Evolutionary conservation across 163 green algal genomes (phyloP), one percentile per base, ranked within the genome.

Genomic region (Coccomyxa subellipsoidea): DNA sequence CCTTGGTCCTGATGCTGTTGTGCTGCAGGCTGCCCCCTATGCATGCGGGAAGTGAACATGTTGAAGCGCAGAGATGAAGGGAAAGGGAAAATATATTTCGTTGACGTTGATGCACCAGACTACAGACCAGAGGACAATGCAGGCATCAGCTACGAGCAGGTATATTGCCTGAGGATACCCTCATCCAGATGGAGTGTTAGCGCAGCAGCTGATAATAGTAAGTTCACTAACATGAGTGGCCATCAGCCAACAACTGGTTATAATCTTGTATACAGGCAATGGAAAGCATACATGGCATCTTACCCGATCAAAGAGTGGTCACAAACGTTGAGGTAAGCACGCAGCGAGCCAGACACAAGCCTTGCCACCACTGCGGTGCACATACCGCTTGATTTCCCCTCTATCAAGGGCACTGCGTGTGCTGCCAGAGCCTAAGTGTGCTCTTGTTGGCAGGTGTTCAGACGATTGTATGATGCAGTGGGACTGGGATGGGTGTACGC

Each of bases 401-500:
- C n/a, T n/a, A n/a, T 59, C 40, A 10, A 54, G 40, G 10, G 8
- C 23, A 15, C 40, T 40, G 25, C 39, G 23, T 27, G 39, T 35
- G 15, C 7, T n/a, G 25, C 15, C 12, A 18, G n/a, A 39, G 15
- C 8, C 77, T 73, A 29, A 9, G 8, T 9, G 35, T 35, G 9
- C 18, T 86, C 29, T 27, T 88, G 91, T 47, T 80, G 93, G 12
- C 89, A 92, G 81, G 92, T 94, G 0, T 91, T 91, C 85, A 81
- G 93, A 34, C 79, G 85, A 4, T 81, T 96, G 54, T 98, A 98
- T 83, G 92, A 98, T 69, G 90, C 86, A 4, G 93, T 98, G 0
- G 95, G 94, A 0, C 86, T 98, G 7, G 95, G 95, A 31, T 98
- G 91, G 90, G 93, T 98, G 73, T 98, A 98, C 84, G 92, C 92